These are phyloP conservation scores for Platanthera guangdongensis DNA, from an alignment of 106 monocot genomes.

Conservation along the genomic window DNA sequence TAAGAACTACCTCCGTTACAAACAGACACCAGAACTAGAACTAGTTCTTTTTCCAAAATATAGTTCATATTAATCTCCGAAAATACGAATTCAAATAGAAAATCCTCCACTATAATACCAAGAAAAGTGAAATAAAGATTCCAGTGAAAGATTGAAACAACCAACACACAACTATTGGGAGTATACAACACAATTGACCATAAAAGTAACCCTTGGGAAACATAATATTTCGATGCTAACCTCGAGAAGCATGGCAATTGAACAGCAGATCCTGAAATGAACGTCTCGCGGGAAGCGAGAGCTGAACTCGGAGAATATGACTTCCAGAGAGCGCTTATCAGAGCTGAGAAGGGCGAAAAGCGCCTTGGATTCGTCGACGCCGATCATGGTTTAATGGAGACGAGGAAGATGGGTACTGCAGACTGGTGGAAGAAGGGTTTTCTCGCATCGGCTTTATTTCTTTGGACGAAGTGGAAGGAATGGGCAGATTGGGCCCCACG, in stretches of 20 bases:
- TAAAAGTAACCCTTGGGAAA: not conserved
- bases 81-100: not conserved
- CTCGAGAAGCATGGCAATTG: constrained; percentile 33
- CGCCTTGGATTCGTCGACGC: constrained; percentile 25
- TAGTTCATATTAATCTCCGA: not conserved
- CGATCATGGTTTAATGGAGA: constrained; percentile 21
- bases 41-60: not conserved
- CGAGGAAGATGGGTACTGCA: not conserved
- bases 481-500: too few relatives aligned
- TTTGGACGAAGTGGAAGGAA: not conserved
- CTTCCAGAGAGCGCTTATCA: constrained; percentile 33
- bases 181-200: not conserved
- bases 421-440: not conserved
- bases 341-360: constrained; percentile 21
- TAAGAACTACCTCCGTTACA: not conserved
- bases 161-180: not conserved
- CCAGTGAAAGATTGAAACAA: not conserved
- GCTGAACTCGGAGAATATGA: constrained; percentile 36
- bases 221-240: constrained; percentile 3
- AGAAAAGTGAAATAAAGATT: not conserved
- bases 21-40: not conserved
- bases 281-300: constrained; percentile 30
- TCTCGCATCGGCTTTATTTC: not conserved
- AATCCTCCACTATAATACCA: not conserved
- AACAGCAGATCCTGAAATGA: constrained; percentile 38